Evolutionary conservation across 2,329 filamentous ascomycete species (phyloP).

Genomic region (Penicillium hesseltinei): DNA sequence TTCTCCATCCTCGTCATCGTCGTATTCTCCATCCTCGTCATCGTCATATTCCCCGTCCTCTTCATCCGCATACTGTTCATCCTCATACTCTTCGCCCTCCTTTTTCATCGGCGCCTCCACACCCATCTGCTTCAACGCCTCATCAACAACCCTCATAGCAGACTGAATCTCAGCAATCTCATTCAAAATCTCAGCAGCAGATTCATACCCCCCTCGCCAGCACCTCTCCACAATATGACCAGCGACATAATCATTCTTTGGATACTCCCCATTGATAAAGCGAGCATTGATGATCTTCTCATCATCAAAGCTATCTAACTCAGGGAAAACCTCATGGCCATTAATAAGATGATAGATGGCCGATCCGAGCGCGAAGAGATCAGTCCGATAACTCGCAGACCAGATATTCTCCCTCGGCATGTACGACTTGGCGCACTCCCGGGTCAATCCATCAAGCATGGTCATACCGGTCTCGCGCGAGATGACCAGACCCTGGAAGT

Average conservation of each 20-base stretch:
- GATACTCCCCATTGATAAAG: conserved; percentile 12
- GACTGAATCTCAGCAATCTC: conserved; percentile 5
- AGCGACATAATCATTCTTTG: conserved; percentile 11
- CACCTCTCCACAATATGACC: conserved; percentile 16
- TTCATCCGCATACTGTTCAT: neutral
- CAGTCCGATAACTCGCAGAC: conserved; percentile 14
- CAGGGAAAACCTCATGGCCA: conserved; percentile 17
- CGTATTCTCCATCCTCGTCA: too few relatives aligned
- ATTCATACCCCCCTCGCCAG: conserved; percentile 16
- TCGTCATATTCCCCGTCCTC: neutral
- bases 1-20: neutral
- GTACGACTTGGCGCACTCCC: conserved; percentile 15
- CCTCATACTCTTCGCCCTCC: neutral
- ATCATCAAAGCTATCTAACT: conserved; percentile 11
- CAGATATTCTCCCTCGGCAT: conserved; percentile 9
- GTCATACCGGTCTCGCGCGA: neutral
- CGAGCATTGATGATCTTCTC: neutral
- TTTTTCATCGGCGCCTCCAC: neutral
- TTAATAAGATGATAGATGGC: conserved; percentile 22
- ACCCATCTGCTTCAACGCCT: neutral
- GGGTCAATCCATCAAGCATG: conserved; percentile 16
- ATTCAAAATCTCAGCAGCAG: conserved; percentile 8
- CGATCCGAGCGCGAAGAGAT: conserved; percentile 24
- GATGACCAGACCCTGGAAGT: conserved; percentile 20
- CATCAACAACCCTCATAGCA: neutral